A percentile compares a stretch with the other conserved stretches of the same genome.
phyloP scores from a whole-genome alignment of 352 stramenopile genomes.

The Blastocystis sp. region DNA sequence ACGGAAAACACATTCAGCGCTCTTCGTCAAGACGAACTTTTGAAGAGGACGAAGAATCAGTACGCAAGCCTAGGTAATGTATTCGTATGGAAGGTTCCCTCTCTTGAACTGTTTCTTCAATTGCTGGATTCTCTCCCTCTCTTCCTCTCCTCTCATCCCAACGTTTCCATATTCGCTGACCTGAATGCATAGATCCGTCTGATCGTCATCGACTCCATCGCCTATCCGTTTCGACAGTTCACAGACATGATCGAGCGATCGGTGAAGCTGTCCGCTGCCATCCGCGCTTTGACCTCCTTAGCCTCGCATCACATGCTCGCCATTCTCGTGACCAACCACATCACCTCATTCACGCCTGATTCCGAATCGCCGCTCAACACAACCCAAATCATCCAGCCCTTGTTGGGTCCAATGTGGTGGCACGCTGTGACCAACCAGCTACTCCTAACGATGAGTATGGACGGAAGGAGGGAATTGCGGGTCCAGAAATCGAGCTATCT shows the following conservation, averaged over 20 bases:
- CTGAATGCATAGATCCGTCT: background rate
- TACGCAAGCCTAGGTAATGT: conserved; percentile 25
- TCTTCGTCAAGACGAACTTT: conserved; percentile 18
- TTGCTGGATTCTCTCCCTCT: background rate
- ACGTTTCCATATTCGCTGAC: background rate
- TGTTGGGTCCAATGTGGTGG: conserved; percentile 42
- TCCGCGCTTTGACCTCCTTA: background rate
- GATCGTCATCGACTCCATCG: conserved; percentile 44
- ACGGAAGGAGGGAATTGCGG: background rate
- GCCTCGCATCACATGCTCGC: background rate
- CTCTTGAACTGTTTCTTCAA: background rate
- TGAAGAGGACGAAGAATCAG: background rate
- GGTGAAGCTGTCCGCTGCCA: background rate
- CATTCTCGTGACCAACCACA: conserved; percentile 51
- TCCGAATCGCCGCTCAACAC: background rate
- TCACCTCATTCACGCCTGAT: conserved; percentile 2
- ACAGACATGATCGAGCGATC: conserved; percentile 51
- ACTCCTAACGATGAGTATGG: background rate
- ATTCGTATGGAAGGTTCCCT: conserved; percentile 15
- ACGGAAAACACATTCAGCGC: conserved; percentile 53
- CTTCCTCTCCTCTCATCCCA: background rate
- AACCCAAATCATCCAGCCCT: conserved; percentile 6
- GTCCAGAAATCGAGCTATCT: conserved; percentile 12
- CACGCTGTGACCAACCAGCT: conserved; percentile 33
- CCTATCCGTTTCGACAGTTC: conserved; percentile 31